Evolutionary conservation across 1,284 basidiomycete species (phyloP), one percentile per base, ranked within the genome.

Genomic region (Tilletia indica): DNA sequence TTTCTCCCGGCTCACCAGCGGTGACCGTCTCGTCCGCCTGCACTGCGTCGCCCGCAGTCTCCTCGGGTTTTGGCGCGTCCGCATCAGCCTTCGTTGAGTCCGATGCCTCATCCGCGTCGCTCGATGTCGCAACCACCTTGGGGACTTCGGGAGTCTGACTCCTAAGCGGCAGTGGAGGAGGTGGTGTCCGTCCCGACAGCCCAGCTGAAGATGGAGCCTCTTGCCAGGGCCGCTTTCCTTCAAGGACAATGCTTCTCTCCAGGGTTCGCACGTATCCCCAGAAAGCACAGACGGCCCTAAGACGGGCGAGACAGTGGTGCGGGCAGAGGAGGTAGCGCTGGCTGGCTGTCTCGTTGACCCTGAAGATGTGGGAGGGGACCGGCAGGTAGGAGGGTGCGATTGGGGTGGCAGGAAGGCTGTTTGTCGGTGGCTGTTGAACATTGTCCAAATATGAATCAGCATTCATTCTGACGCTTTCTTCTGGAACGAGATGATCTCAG

Each of bases 311-410:
- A 69, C 82, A 83, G 70, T 83, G 77, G 36, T 83, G 78, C 58
- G 82, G 77, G 71, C 82, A 83, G 5, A 84, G 73, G 36, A 84
- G 67, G 67, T 84, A 81, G 16, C 82, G 77, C 11, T 71, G 77
- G 0, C 76, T 71, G 5, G 78, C 74, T 2, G 76, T 71, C 21
- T 83, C 82, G 61, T 74, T 77, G 25, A 84, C 54, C 4, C 82
- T 76, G 76, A 84, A 84, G 70, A 82, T 82, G 69, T 84, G 82
- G 6, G 82, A 82, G 0, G 82, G 82, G 0, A 84, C 78, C 0
- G 79, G 79, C 12, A 81, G 68, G 4, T 71, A 47, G 12, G 69
- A 34, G 11, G 16, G 42, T 34, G 61, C 63, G 36, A 64, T n/a
- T 14, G 61, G 61, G 16, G 61, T 64, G 4, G 34, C 61, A 36